Evolutionary conservation across 768 basidiomycete species (phyloP), one percentile per base, ranked within the genome.

Genomic region (Tulasnella calospora): DNA sequence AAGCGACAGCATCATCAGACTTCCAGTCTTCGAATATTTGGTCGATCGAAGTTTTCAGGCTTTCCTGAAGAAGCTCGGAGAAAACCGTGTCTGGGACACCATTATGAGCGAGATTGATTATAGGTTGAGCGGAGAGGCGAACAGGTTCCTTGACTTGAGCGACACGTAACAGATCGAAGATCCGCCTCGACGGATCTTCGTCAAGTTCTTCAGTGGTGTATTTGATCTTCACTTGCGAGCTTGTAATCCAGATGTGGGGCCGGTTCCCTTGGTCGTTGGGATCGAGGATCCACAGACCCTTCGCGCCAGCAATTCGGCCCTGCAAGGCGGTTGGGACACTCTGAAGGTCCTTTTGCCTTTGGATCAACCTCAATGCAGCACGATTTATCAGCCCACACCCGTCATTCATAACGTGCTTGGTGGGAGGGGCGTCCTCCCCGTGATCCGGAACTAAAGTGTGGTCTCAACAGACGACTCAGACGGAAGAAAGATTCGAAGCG

Each of bases 81-180:
- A 94, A 84, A 0, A 86, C 81, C 0, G 83, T 78, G 23, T 85
- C 81, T 0, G 87, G 84, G 0, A 94, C 87, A 0, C 89, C 89
- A 82, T 92, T 92, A 71, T 87, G 83, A 0, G 88, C 86, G 0
- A 94, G 83, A 71, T 92, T 93, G 17, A 90, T 80, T 3, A 94
- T 87, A 0, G 87, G 87, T 70, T 93, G 91, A 12, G 84, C 82
- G 0, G 90, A 89, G 0, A 94, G 84, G 7, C 57, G 44, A n/a
- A 40, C 47, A 3, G 79, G 71, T n/a, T 13, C 27, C 55, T 79
- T 79, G 23, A 70, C 36, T 23, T 74, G 79, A 7, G 21, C 73
- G 21, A 70, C n/a, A 9, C 72, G 69, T 2, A 80, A 38, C 17
- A 80, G 40, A 67, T 80, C 79, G 17, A 80, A 47, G 38, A 77